Evolutionary conservation across 2,329 filamentous ascomycete genomes (phyloP).

Genomic region (Colletotrichum sp.): DNA sequence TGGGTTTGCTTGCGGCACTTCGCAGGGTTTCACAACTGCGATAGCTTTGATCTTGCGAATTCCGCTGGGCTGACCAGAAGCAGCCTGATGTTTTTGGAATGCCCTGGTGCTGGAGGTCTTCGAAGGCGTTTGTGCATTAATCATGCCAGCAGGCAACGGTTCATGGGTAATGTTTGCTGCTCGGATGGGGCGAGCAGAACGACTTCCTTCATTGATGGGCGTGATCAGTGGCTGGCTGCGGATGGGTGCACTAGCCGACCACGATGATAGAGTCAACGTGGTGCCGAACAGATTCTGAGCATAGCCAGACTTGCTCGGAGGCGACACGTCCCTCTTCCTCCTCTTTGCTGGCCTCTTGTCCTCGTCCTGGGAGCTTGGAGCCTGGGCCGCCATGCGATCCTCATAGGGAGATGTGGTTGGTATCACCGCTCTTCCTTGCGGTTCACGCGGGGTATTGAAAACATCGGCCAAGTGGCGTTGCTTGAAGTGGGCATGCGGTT

Average conservation of each 20-base stretch:
- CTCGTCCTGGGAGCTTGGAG: conserved; percentile 25
- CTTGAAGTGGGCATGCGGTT: conserved; percentile 32
- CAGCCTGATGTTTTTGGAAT: not conserved
- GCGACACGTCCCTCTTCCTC: conserved; percentile 39
- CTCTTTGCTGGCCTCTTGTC: conserved; percentile 42
- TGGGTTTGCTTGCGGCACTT: not conserved
- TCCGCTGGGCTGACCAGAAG: not conserved
- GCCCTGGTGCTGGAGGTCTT: not conserved
- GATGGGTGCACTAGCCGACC: conserved; percentile 3
- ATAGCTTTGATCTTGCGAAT: not conserved
- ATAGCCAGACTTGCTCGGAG: conserved; percentile 53
- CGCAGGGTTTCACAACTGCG: not conserved
- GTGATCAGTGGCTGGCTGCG: not conserved
- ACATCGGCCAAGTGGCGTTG: conserved; percentile 49
- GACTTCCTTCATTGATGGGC: not conserved
- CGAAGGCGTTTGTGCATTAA: not conserved
- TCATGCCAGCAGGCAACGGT: not conserved
- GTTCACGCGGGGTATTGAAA: conserved; percentile 65
- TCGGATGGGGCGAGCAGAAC: not conserved
- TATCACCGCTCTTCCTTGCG: conserved; percentile 50
- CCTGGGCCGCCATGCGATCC: conserved; percentile 44
- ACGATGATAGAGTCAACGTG: conserved; percentile 40
- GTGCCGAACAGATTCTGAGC: conserved; percentile 57
- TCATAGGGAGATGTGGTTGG: conserved; percentile 71
- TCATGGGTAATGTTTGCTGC: not conserved